A percentile compares a stretch with the other conserved stretches of the same genome.
phyloP scores from a whole-genome alignment of 2,329 filamentous ascomycete species.

The Aspergillus fumigatiaffinis region DNA sequence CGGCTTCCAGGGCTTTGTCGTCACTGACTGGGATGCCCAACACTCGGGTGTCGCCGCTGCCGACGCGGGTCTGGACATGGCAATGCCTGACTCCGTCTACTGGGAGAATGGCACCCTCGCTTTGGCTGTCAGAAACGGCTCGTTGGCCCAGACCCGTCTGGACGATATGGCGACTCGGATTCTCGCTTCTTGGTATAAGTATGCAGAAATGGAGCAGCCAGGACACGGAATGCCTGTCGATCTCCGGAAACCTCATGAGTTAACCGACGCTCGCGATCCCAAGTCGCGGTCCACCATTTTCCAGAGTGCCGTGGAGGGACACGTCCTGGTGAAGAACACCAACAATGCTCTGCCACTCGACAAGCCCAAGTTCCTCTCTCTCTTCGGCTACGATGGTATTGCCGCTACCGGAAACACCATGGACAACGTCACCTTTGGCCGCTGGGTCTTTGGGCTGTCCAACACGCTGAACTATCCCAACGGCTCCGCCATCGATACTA shows the following conservation, averaged over 20 bases:
- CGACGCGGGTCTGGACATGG: constrained; percentile 64
- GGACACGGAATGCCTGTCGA: constrained; percentile 18
- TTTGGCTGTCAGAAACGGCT: constrained; percentile 8
- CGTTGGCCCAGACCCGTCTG: constrained; percentile 1
- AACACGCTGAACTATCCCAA: constrained; percentile 9
- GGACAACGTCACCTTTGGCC: constrained; percentile 8
- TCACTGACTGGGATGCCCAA: constrained; percentile 75
- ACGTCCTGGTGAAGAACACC: constrained; percentile 53
- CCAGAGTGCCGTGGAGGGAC: constrained; percentile 56
- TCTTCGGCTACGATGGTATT: constrained; percentile 59
- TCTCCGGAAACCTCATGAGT: constrained; percentile 45
- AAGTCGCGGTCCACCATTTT: constrained; percentile 29
- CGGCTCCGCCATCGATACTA: constrained; percentile 8
- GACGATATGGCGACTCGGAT: constrained; percentile 14
- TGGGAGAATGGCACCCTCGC: constrained; percentile 5
- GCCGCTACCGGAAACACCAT: constrained; percentile 31
- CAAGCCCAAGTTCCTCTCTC: constrained; percentile 33
- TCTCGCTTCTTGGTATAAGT: constrained; percentile 10
- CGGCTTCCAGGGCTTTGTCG: constrained; percentile 76
- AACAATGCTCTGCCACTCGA: constrained; percentile 47
- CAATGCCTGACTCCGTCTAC: constrained; percentile 30
- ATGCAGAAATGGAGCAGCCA: constrained; percentile 30
- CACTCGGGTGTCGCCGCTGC: constrained; percentile 65
- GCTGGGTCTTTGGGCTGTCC: not conserved
- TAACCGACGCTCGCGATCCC: constrained; percentile 51